These are phyloP conservation scores for Primulina tabacum DNA, from an alignment of 257 asterid genomes.

Conservation along the genomic window DNA sequence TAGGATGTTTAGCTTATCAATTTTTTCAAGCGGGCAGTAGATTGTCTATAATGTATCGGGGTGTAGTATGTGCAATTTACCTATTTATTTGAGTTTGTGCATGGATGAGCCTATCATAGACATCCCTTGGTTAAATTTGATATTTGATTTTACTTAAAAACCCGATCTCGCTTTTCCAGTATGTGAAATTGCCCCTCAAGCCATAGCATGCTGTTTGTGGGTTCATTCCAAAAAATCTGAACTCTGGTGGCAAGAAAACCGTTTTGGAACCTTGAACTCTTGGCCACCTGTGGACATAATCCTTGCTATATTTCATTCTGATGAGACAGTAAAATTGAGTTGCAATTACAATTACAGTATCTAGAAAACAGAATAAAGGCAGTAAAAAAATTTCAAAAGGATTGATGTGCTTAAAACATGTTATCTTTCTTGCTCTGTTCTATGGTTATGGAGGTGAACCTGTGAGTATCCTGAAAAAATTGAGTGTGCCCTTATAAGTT, in stretches of 20 bases:
- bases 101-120: not conserved
- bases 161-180: not conserved
- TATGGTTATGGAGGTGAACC: not conserved
- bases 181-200: not conserved
- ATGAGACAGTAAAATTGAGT: not conserved
- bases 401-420: not conserved
- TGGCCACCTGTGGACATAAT: not conserved
- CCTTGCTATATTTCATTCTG: not conserved
- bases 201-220: not conserved
- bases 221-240: not conserved
- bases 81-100: not conserved
- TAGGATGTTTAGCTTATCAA: not conserved
- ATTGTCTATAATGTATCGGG: not conserved
- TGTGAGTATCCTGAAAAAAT: not conserved
- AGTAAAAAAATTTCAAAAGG: too few species aligned
- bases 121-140: not conserved
- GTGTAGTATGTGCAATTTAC: too few species aligned
- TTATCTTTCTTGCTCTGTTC: not conserved
- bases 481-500: constrained; percentile 8
- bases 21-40: not conserved
- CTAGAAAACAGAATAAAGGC: not conserved
- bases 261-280: not conserved
- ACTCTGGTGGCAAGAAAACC: not conserved
- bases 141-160: not conserved
- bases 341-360: not conserved